Base-by-base conservation (phyloP, 345 rosid species). In the Lepidium sativum region DNA sequence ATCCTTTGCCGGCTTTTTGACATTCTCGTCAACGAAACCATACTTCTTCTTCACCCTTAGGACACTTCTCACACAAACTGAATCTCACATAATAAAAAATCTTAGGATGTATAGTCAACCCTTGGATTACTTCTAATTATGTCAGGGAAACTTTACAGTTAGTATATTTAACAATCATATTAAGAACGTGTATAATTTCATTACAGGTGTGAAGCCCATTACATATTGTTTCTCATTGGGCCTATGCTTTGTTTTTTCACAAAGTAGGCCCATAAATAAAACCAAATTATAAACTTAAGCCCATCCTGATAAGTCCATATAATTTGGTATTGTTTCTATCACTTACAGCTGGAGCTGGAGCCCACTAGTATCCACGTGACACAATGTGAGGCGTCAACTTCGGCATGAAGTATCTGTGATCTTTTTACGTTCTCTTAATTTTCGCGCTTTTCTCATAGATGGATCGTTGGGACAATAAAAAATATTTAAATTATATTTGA, bases 361-460 rank as follows among this genome's bases (percentile, higher is more conserved):
- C 62, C 67, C 74, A 70, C 56, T 18, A 12, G 0, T 0, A 0
- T 44, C 63, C 69, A 70, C 56, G 74, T 70, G 74, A 63, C 68
- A 32, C 0, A 54, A 70, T 2, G 14, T 44, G 63, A 44, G 49
- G 50, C 51, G 17, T 60, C 32, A 39, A 21, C 31, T 17, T 27
- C n/a, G n/a, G n/a, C n/a, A n/a, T n/a, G n/a, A n/a, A n/a, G n/a
- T n/a, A n/a, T n/a, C n/a, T n/a, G n/a, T n/a, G n/a, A n/a, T n/a
- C n/a, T n/a, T n/a, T n/a, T n/a, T n/a, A n/a, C n/a, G n/a, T n/a
- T n/a, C 27, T 44, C 49, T 61, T 25, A 16, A 60, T 21, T 6
- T 42, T 69, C 55, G 74, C 54, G 74, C 55, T 61, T 61, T 60
- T 32, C 44, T 59, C 54, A 60, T 51, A 39, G 29, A n/a, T n/a